Conservation (phyloP, 2,329 filamentous ascomycete species). For the Sclerotinia subarctica region DNA sequence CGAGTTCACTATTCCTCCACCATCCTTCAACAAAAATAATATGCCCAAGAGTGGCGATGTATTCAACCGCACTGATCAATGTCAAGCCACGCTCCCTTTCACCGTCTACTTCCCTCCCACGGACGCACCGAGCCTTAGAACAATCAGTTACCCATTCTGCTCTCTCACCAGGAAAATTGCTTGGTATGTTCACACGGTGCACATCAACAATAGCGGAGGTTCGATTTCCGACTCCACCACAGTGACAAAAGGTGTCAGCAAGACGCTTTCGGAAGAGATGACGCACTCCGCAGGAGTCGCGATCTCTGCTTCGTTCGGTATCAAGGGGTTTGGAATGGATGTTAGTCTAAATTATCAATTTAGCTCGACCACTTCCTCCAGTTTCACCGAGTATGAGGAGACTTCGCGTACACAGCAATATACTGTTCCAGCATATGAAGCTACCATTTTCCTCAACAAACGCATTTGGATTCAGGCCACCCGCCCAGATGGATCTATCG, state of each 20-base stretch:
- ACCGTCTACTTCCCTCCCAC: not conserved
- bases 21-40: not conserved
- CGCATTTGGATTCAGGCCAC: not conserved
- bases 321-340: conserved; percentile 3
- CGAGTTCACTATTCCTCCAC: not conserved
- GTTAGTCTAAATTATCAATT: conserved; percentile 6
- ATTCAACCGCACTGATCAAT: not conserved
- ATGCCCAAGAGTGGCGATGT: not conserved
- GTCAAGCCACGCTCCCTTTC: not conserved
- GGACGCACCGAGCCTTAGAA: not conserved
- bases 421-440: not conserved
- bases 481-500: conserved; percentile 1
- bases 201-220: not conserved
- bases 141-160: not conserved
- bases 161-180: not conserved
- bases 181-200: not conserved
- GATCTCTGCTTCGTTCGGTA: not conserved
- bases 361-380: not conserved
- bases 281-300: not conserved
- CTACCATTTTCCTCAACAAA: not conserved
- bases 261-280: not conserved
- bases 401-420: not conserved
- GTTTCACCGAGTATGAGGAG: not conserved
- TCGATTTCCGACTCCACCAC: not conserved
- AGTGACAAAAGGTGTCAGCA: conserved; percentile 1